phyloP scores from a whole-genome alignment of 208 protist species.

The Tritrichomonas musculus region DNA sequence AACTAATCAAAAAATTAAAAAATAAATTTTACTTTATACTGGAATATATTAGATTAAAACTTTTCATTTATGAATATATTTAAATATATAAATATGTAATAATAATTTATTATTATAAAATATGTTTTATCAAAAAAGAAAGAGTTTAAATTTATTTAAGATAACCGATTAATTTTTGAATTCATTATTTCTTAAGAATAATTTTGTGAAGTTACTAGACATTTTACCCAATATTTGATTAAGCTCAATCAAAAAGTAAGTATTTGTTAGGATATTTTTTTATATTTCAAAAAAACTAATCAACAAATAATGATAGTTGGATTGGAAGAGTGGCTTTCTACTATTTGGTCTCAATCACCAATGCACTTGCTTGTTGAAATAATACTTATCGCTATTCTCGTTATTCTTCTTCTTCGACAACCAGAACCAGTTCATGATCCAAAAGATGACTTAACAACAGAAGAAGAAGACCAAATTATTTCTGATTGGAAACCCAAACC shows the following conservation, averaged over 20 bases:
- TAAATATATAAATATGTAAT: background rate
- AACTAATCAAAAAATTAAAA: background rate
- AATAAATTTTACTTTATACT: background rate
- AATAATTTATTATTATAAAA: too few relatives aligned
- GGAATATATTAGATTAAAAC: background rate
- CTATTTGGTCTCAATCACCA: background rate
- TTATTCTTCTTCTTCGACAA: background rate
- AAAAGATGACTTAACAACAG: background rate
- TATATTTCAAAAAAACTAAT: too few relatives aligned
- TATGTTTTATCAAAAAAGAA: too few relatives aligned
- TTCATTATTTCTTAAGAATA: too few relatives aligned
- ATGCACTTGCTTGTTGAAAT: background rate
- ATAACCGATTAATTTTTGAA: too few relatives aligned
- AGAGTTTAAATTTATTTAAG: too few relatives aligned
- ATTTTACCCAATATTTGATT: too few relatives aligned
- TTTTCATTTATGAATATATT: background rate
- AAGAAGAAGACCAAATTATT: constrained; percentile 24
- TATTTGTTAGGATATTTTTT: too few relatives aligned
- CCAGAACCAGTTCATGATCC: background rate
- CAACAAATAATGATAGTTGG: background rate
- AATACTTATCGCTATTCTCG: background rate
- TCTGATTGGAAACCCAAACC: constrained; percentile 8
- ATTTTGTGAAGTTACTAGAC: too few relatives aligned
- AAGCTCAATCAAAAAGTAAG: too few relatives aligned
- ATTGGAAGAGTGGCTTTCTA: background rate